phyloP scores from a whole-genome alignment of 78 protist species.

The Planoprotostelium fungivorum region DNA sequence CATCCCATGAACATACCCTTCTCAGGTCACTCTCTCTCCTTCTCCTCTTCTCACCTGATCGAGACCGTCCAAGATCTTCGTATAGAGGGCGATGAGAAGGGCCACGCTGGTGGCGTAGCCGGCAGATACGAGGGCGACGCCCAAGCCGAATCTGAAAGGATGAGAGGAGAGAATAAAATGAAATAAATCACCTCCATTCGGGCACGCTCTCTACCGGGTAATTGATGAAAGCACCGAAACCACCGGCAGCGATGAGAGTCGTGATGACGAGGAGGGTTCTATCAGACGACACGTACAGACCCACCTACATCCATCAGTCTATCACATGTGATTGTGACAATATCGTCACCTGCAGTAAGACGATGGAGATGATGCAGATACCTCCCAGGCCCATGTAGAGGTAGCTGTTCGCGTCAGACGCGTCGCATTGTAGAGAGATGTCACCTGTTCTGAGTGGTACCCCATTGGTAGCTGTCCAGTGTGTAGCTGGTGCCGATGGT shows the following conservation, averaged over 20 bases:
- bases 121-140: neutral
- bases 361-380: neutral
- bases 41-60: neutral
- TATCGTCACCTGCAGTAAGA: neutral
- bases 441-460: neutral
- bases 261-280: neutral
- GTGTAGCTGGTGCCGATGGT: neutral
- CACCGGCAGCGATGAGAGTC: neutral
- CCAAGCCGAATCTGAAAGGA: neutral
- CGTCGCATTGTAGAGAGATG: neutral
- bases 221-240: neutral
- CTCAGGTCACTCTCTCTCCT: neutral
- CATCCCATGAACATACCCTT: constrained; percentile 31
- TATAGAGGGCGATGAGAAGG: neutral
- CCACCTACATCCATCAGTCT: neutral
- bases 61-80: neutral
- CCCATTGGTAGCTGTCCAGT: neutral
- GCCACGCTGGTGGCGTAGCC: neutral
- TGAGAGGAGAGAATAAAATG: neutral
- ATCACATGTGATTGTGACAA: neutral
- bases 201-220: neutral
- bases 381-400: neutral
- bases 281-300: neutral
- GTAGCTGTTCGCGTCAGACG: neutral
- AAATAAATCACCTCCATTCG: neutral